A percentile compares a stretch with the other conserved stretches of the same genome.
phyloP scores from a whole-genome alignment of 257 asterid genomes.

The Nicotiana undulata region DNA sequence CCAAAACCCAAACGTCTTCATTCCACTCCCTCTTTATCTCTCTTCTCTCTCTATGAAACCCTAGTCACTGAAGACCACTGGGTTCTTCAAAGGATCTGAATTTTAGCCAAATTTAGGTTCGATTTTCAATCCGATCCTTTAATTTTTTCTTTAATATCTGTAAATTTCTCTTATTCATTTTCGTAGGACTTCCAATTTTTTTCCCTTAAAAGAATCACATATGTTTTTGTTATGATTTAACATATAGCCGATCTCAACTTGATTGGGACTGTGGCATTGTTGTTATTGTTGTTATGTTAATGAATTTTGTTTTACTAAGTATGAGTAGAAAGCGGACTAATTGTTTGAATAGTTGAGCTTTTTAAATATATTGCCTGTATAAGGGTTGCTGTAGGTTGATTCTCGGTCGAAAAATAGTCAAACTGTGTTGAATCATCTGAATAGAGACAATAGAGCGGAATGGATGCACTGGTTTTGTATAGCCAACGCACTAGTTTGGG shows the following conservation, averaged over 20 bases:
- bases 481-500: not conserved
- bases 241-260: too few species aligned
- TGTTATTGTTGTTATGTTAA: not conserved
- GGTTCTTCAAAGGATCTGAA: not conserved
- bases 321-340: not conserved
- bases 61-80: not conserved
- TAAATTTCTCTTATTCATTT: not conserved
- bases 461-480: too few species aligned
- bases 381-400: not conserved
- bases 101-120: not conserved
- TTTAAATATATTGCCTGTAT: not conserved
- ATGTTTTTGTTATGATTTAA: not conserved
- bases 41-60: not conserved
- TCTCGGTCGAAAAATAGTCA: not conserved
- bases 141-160: not conserved
- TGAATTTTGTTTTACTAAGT: not conserved
- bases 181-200: not conserved
- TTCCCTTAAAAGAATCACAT: not conserved
- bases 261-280: too few species aligned
- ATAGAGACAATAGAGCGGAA: not conserved
- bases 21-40: too few species aligned
- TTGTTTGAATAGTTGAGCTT: not conserved
- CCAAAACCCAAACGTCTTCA: not conserved
- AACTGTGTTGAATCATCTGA: not conserved
- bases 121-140: not conserved